Evolutionary conservation across 2,329 filamentous ascomycete genomes (phyloP), one percentile per base, ranked within the genome.

Genomic region (Albifimbria verrucaria): DNA sequence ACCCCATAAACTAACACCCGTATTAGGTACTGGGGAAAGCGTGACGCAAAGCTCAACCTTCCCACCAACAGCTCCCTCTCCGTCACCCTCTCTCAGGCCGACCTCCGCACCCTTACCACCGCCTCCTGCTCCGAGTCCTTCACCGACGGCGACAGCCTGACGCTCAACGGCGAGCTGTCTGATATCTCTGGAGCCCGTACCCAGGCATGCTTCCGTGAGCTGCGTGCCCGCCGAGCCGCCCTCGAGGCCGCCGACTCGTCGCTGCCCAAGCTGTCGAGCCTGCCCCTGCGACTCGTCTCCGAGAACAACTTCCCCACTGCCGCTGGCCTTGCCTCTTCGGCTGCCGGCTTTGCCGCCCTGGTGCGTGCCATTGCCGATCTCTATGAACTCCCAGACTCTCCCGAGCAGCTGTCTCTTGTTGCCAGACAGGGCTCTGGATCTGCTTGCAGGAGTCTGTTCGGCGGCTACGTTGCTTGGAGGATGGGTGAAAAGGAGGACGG

Each of bases 291-390:
- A 63, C 87, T 99, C 60, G 92, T 97, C 52, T 94, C 90, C 53
- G 89, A 94, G 77, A 99, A 99, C 82, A 99, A 99, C 81, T 99
- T 99, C 81, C 94, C 94, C 58, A 99, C 94, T 2, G 94, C 94
- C 23, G 94, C 94, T 4, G 94, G 94, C 7, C 85, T 99, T 17
- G 86, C 87, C 4, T 87, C 83, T 18, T 89, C 86, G 0, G 86
- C 86, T 1, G 86, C 86, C 1, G 86, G 86, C 5, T 88, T 88
- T 58, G 86, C 86, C 3, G 86, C 86, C 20, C 75, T 88, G 6
- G 85, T 97, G 20, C 84, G 92, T 54, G 92, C 90, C 59, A 90
- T 99, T 62, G 94, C 94, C 32, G 83, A 97, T 70, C 83, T 99
- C 41, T 99, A 97, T 76, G 80, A 89, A 68, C 85, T 99, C 7